A percentile compares a stretch with the other conserved stretches of the same genome.
These are phyloP conservation scores for Coemansia sp. DNA, from an alignment of 192 early-diverging fungal species.

Conservation along the genomic window DNA sequence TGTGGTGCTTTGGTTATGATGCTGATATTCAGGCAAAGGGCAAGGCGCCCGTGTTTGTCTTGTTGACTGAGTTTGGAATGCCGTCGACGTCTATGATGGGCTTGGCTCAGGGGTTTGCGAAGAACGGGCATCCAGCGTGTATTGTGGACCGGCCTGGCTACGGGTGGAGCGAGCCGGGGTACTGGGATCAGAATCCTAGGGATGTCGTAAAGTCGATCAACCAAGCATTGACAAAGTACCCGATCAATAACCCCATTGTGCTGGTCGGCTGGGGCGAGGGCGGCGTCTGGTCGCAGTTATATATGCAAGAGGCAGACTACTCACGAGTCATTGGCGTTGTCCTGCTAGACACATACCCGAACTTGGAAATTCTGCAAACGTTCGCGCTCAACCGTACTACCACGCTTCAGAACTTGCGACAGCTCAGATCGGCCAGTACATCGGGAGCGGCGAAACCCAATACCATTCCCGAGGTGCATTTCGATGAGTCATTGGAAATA, in stretches of 20 bases:
- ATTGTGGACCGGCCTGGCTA: constrained; percentile 55
- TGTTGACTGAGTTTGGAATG: constrained; percentile 53
- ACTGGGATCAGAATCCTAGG: constrained; percentile 46
- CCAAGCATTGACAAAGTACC: constrained; percentile 47
- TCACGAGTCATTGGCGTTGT: constrained; percentile 48
- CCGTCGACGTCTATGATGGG: constrained; percentile 53
- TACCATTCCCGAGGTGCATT: constrained; percentile 12
- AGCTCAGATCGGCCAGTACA: constrained; percentile 26
- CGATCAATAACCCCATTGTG: constrained; percentile 42
- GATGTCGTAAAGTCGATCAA: constrained; percentile 54
- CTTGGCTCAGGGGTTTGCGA: constrained; percentile 36
- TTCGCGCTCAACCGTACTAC: constrained; percentile 54
- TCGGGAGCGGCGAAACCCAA: not conserved
- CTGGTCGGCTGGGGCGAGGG: constrained; percentile 56
- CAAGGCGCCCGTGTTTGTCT: constrained; percentile 41
- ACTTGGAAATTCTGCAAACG: constrained; percentile 51
- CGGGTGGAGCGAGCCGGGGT: constrained; percentile 57
- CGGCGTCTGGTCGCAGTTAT: constrained; percentile 56
- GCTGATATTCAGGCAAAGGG: not conserved
- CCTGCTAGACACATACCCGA: constrained; percentile 51
- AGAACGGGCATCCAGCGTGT: constrained; percentile 45
- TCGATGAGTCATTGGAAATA: constrained; percentile 25
- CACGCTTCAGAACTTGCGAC: constrained; percentile 48
- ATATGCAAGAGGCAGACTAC: constrained; percentile 49
- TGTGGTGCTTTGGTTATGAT: constrained; percentile 46